Base-by-base conservation (phyloP, 768 basidiomycete genomes). In the Calvatia gigantea region DNA sequence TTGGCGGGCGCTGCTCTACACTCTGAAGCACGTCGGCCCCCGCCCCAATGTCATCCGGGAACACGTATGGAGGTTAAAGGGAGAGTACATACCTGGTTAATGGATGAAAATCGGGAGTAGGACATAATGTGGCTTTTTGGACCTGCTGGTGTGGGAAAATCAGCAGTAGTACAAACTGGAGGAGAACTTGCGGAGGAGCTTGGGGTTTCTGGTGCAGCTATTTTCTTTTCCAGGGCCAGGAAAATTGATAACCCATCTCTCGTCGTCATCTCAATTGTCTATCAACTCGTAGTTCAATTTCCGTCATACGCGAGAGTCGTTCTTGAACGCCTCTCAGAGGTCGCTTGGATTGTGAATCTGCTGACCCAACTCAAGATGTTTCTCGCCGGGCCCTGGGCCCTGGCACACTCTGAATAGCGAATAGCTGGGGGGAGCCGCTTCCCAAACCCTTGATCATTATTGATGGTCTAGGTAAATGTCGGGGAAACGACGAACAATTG, bases 401-500 rank as follows among this genome's bases (percentile, higher is more conserved):
- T n/a, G 57, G n/a, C n/a, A n/a, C n/a, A n/a, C n/a, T n/a, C n/a
- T n/a, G n/a, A n/a, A n/a, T n/a, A n/a, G 9, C 35, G 19, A 12
- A 15, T 32, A 7, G 21, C 39, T 3, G 37, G 12, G 27, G 8
- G 7, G 6, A 2, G n/a, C n/a, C n/a, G n/a, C n/a, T n/a, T n/a
- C 6, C 17, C 27, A 29, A 28, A 28, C 50, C 2, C 50, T 17
- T 57, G 12, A 55, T 60, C 28, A 43, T 64, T 32, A 23, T 64
- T n/a, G 63, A 64, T 49, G 63, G 63, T 2, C 44, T 64, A 9
- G 63, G 62, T 15, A 58, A 65, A 52, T 65, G 64, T 27, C 19
- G 23, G 12, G 55, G 54, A 17, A 12, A 47, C 4, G 49, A 55
- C 1, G 28, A 31, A 12, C 60, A 61, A 21, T 32, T 31, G 1